phyloP scores from a whole-genome alignment of 257 asterid genomes.

The Handroanthus guayacan region DNA sequence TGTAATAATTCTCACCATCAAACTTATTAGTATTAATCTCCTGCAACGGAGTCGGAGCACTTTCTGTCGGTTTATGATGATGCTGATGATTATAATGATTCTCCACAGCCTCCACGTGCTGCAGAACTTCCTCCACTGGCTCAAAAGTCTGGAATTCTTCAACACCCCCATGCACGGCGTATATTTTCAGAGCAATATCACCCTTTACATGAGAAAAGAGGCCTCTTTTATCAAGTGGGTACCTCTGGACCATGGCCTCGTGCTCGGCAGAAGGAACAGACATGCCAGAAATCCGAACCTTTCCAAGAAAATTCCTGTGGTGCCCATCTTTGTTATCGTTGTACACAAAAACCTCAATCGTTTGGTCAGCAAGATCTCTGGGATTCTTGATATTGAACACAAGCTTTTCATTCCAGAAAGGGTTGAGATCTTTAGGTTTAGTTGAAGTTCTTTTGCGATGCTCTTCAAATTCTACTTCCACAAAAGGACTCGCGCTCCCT shows the following conservation, averaged over 20 bases:
- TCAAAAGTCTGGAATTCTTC: conserved; percentile 34
- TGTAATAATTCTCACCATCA: conserved; percentile 45
- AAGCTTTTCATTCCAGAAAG: conserved; percentile 82
- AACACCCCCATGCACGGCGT: conserved; percentile 43
- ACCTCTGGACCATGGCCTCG: conserved; percentile 66
- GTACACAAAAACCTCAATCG: conserved; percentile 71
- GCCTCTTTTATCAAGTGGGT: conserved; percentile 94
- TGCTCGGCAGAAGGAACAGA: conserved; percentile 67
- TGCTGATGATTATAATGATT: conserved; percentile 14
- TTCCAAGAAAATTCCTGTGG: conserved; percentile 77
- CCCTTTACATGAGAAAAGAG: conserved; percentile 83
- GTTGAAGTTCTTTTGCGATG: conserved; percentile 72
- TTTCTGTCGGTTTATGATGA: conserved; percentile 39
- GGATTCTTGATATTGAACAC: conserved; percentile 62
- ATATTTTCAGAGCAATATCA: conserved; percentile 72
- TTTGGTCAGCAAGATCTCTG: conserved; percentile 45
- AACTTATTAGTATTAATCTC: conserved; percentile 52
- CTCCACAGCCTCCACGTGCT: conserved; percentile 32
- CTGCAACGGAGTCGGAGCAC: conserved; percentile 44
- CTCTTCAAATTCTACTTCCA: conserved; percentile 74
- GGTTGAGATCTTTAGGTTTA: conserved; percentile 74
- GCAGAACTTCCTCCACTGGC: conserved; percentile 36
- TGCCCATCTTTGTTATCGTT: conserved; percentile 68
- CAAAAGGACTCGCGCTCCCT: conserved; percentile 90
- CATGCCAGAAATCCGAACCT: conserved; percentile 73